Evolutionary conservation across 768 basidiomycete genomes (phyloP).

Genomic region (Pleurotus platypus): DNA sequence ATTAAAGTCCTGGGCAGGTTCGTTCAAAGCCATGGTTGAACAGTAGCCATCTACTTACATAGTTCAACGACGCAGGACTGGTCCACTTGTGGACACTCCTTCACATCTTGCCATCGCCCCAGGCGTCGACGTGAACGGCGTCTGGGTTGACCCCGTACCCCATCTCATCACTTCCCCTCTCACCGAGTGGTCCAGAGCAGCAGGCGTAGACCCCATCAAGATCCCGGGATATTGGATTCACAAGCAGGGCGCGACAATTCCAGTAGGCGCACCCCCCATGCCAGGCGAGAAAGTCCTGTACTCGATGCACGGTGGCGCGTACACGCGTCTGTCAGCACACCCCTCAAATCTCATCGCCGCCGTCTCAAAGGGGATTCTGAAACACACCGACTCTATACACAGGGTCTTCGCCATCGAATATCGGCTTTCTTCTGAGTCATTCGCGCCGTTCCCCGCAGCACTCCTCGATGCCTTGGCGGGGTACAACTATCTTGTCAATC

Average conservation of each 20-base stretch:
- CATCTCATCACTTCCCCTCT: slow-evolving; percentile 42
- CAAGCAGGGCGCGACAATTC: slow-evolving; percentile 32
- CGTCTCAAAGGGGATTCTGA: slow-evolving; percentile 44
- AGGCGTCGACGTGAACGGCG: slow-evolving; percentile 37
- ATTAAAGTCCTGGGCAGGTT: slow-evolving; percentile 24
- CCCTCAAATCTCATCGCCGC: slow-evolving; percentile 45
- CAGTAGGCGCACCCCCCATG: slow-evolving; percentile 32
- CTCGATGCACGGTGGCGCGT: slow-evolving; percentile 64
- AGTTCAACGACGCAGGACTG: not conserved
- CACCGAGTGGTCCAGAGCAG: slow-evolving; percentile 32
- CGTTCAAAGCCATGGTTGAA: slow-evolving; percentile 1
- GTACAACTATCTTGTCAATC: slow-evolving; percentile 64
- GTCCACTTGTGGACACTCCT: slow-evolving; percentile 16
- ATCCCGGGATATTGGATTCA: slow-evolving; percentile 60
- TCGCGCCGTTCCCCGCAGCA: slow-evolving; percentile 69
- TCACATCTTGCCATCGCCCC: slow-evolving; percentile 38
- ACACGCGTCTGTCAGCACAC: slow-evolving; percentile 49
- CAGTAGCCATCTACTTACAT: not conserved
- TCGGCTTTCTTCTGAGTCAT: slow-evolving; percentile 48
- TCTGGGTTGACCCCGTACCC: slow-evolving; percentile 44
- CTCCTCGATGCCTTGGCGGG: slow-evolving; percentile 73
- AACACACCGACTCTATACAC: slow-evolving; percentile 37
- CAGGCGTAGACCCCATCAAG: slow-evolving; percentile 35
- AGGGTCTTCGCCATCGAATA: slow-evolving; percentile 69
- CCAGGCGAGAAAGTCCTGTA: slow-evolving; percentile 58